These are phyloP conservation scores for Musa itinerans DNA, from an alignment of 176 grass and related monocot species.

Conservation along the genomic window DNA sequence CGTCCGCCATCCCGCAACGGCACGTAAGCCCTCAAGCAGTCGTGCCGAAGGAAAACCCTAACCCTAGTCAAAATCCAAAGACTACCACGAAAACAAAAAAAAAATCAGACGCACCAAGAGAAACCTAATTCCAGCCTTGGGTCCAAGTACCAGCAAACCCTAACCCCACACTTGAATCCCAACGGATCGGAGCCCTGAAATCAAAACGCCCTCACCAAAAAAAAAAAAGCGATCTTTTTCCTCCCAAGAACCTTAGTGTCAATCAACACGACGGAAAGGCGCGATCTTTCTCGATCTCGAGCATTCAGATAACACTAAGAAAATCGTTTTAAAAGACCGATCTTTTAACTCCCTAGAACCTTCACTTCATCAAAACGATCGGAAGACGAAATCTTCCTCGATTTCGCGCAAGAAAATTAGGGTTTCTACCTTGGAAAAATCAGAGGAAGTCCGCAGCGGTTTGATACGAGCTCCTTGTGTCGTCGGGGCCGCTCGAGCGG, in stretches of 20 bases:
- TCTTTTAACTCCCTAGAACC: background rate
- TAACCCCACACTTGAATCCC: background rate
- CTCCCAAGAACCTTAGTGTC: background rate
- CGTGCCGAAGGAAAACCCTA: background rate
- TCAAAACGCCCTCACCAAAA: background rate
- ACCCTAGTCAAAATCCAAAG: background rate
- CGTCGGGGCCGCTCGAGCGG: background rate
- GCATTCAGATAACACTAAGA: too few relatives aligned
- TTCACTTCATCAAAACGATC: background rate
- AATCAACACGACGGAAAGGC: background rate
- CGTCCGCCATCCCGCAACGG: constrained; percentile 38
- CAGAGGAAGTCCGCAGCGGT: background rate
- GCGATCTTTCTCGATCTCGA: background rate
- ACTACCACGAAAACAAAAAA: background rate
- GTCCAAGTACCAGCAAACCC: background rate
- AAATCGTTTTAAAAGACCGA: background rate
- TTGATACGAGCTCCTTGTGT: background rate
- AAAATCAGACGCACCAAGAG: background rate
- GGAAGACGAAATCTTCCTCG: background rate
- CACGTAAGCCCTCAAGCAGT: background rate
- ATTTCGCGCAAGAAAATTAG: constrained; percentile 1
- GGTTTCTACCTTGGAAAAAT: constrained; percentile 14
- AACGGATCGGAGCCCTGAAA: constrained; percentile 1
- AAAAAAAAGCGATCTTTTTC: background rate
- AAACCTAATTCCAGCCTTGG: background rate